phyloP scores from a whole-genome alignment of 352 stramenopile genomes.

The Blastocystis sp. region DNA sequence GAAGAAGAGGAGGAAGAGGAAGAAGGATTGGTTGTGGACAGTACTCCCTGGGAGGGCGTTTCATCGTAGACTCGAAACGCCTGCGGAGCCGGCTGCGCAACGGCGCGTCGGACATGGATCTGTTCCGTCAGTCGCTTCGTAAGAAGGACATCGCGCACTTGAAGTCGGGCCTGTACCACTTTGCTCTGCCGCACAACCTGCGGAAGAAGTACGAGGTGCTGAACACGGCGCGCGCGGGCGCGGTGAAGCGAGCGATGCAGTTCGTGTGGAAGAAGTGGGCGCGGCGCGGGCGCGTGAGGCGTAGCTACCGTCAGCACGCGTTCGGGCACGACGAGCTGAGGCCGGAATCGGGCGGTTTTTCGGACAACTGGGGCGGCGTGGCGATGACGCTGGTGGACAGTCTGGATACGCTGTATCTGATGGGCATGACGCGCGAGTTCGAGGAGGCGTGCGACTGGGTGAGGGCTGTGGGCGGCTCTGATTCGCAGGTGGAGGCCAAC shows the following conservation, averaged over 20 bases:
- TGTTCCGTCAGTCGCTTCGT: slow-evolving; percentile 37
- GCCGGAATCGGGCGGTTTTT: slow-evolving; percentile 39
- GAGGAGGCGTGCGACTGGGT: slow-evolving; percentile 76
- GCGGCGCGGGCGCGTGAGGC: not conserved
- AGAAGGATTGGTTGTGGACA: slow-evolving; percentile 40
- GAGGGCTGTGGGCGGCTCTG: not conserved
- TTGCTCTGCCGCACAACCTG: slow-evolving; percentile 8
- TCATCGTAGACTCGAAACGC: slow-evolving; percentile 27
- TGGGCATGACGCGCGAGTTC: slow-evolving; percentile 80
- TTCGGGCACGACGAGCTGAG: slow-evolving; percentile 69
- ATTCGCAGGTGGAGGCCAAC: slow-evolving; percentile 26
- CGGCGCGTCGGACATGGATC: slow-evolving; percentile 22
- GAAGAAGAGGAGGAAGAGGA: slow-evolving; percentile 3
- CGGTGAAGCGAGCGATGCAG: slow-evolving; percentile 40
- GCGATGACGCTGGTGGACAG: slow-evolving; percentile 80
- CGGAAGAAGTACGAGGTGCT: slow-evolving; percentile 24
- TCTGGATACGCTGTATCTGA: slow-evolving; percentile 78
- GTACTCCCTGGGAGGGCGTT: not conserved
- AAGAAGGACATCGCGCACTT: slow-evolving; percentile 22
- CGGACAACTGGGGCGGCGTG: slow-evolving; percentile 51
- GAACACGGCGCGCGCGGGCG: slow-evolving; percentile 17
- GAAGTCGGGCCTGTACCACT: slow-evolving; percentile 39
- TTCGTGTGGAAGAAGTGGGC: slow-evolving; percentile 22
- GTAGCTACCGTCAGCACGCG: slow-evolving; percentile 13
- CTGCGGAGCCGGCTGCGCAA: slow-evolving; percentile 37